Percentiles rank a stretch among this genome's conserved stretches.
Conservation (phyloP, 2,329 filamentous ascomycete genomes). For the Ophidiomyces ophidiicola region DNA sequence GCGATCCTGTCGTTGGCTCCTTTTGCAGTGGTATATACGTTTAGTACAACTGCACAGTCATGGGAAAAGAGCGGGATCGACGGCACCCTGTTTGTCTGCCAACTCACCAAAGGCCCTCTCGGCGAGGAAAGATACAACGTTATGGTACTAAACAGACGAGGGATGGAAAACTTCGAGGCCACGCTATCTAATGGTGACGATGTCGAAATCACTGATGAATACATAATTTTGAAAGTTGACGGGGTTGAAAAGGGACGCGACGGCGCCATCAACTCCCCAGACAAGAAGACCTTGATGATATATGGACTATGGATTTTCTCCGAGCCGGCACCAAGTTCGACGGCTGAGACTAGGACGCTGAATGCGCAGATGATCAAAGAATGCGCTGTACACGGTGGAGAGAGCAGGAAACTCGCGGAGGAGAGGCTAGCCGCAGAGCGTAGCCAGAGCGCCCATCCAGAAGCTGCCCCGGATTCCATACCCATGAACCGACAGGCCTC, state of each 20-base stretch:
- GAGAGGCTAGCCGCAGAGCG: slow-evolving; percentile 23
- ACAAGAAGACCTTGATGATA: slow-evolving; percentile 23
- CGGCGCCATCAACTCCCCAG: slow-evolving; percentile 11
- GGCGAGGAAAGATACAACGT: slow-evolving; percentile 43
- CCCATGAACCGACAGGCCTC: slow-evolving; percentile 44
- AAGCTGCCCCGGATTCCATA: slow-evolving; percentile 31
- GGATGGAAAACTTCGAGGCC: slow-evolving; percentile 57
- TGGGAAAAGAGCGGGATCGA: slow-evolving; percentile 85
- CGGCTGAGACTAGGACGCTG: slow-evolving; percentile 39
- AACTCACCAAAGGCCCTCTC: slow-evolving; percentile 37
- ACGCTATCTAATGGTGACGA: slow-evolving; percentile 46
- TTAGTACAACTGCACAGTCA: slow-evolving; percentile 48
- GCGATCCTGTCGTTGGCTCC: slow-evolving; percentile 68
- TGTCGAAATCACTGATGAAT: slow-evolving; percentile 53
- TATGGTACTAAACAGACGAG: slow-evolving; percentile 61
- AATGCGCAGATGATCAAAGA: slow-evolving; percentile 45
- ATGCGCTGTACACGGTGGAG: slow-evolving; percentile 42
- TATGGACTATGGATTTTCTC: slow-evolving; percentile 55
- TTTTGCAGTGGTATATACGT: slow-evolving; percentile 76
- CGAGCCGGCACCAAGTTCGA: slow-evolving; percentile 45
- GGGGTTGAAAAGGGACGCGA: slow-evolving; percentile 21
- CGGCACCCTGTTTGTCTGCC: slow-evolving; percentile 79
- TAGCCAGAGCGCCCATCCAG: slow-evolving; percentile 24
- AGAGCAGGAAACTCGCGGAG: slow-evolving; percentile 36
- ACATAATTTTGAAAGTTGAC: slow-evolving; percentile 46